Evolutionary conservation across 352 stramenopile species (phyloP), one percentile per base, ranked within the genome.

Genomic region (Phytophthora ohioensis): DNA sequence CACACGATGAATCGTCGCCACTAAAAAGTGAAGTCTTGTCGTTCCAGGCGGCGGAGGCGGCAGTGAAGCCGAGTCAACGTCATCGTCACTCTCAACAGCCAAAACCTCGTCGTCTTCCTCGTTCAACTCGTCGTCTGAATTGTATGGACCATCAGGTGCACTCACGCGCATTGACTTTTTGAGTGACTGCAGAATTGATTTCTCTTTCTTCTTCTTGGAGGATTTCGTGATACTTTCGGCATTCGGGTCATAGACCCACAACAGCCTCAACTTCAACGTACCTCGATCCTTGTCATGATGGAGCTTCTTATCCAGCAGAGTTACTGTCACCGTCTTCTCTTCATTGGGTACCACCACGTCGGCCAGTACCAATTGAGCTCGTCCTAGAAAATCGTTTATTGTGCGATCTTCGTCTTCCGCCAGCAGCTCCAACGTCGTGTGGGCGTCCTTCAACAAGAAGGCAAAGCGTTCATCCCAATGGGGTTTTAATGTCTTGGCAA

Each of bases 401-500:
- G 82, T 86, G 38, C 69, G 77, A 61, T 93, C 86, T 47, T 88
- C 80, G 48, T 92, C 86, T 45, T 92, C 86, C 17, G 85, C 79
- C 13, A 88, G 54, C 52, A 93, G 53, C 63, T 88, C 75, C 31
- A 93, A 73, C 62, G 81, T 85, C 7, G 57, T 67, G 30, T 73
- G 54, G 13, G 79, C 77, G 60, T 91, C 79, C 15, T 70, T 68
- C 38, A 91, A 56, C 43, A 85, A 48, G 68, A 91, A 91, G 38
- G 78, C 73, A 41, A 91, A 91, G 32, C 75, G 79, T 49, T 93
- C 84, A 77, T 93, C 84, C 86, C 86, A 93, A 62, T 92, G 80
- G 10, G 86, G 84, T 63, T 90, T 88, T 52, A 93, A 76, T 51
- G 84, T 91, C 73, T 93, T 90, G 66, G 81, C 73, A 13, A 90